Evolutionary conservation across 139 green algal species (phyloP), one percentile per base, ranked within the genome.

Genomic region (Zygnema circumcarinatum): DNA sequence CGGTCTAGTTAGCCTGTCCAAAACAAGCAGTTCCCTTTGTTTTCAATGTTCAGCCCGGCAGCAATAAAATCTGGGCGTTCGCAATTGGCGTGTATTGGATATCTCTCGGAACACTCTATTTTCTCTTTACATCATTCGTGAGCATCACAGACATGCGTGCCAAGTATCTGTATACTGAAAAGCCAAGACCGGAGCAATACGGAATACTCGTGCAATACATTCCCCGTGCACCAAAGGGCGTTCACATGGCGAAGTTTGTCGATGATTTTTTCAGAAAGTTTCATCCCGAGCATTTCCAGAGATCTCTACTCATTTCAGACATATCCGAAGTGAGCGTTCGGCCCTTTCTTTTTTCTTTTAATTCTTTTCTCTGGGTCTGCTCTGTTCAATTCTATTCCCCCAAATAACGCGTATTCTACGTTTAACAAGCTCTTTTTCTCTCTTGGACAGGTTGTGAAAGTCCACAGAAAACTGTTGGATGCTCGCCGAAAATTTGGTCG

Each of bases 161-260:
- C 25, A 31, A 35, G 39, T 35, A 84, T n/a, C 52, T 31, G 33
- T 31, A 78, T 47, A 35, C 31, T 33, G n/a, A 84, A 32, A 29
- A n/a, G 29, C 33, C 32, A 3, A 32, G 54, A 33, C 33, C 39
- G 32, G 74, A 84, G 41, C 33, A 84, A 53, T 84, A 35, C 25
- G 78, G 31, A 31, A 35, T 84, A 33, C 32, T 84, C 32, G 33
- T 79, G 40, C 78, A 53, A 47, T 33, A 84, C 78, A 84, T 84
- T 21, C 78, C 78, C 25, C 54, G 54, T 25, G 25, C 54, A 29
- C 54, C 54, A 25, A 72, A 72, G 25, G 54, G 54, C 29, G n/a
- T n/a, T n/a, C n/a, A n/a, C n/a, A n/a, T n/a, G n/a, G n/a, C n/a
- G n/a, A n/a, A n/a, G n/a, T n/a, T n/a, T n/a, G n/a, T n/a, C n/a